phyloP scores from a whole-genome alignment of 2,329 filamentous ascomycete genomes.

The Stemphylium lycopersici region DNA sequence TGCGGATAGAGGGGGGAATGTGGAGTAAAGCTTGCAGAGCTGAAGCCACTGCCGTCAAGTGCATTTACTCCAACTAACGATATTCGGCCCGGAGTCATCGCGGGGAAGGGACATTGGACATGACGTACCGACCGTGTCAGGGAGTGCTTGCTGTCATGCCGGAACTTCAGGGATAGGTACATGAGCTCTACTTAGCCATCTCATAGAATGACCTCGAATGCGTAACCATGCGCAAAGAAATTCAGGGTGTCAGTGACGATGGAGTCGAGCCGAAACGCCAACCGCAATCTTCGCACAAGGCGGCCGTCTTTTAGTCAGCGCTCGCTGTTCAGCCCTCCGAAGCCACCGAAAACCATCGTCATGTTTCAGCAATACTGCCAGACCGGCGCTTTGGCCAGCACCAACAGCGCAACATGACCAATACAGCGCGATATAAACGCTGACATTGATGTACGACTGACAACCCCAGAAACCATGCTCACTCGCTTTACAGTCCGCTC shows the following conservation, averaged over 20 bases:
- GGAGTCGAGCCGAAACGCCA: neutral
- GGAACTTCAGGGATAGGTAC: too few species aligned
- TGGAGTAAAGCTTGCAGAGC: conserved; percentile 4
- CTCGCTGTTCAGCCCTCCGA: neutral
- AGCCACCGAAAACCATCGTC: conserved; percentile 1
- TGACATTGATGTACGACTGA: neutral
- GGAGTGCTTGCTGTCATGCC: too few species aligned
- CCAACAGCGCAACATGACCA: neutral
- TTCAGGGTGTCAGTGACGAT: neutral
- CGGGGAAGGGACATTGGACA: too few species aligned
- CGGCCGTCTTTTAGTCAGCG: conserved; percentile 1
- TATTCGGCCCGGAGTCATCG: neutral
- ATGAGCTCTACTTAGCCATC: neutral
- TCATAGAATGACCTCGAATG: neutral
- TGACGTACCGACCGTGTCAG: too few species aligned
- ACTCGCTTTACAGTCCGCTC: conserved; percentile 7
- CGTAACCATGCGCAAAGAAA: neutral
- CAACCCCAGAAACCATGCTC: conserved; percentile 7
- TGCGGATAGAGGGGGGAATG: conserved; percentile 13
- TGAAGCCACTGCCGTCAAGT: neutral
- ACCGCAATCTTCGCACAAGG: neutral
- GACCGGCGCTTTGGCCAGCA: neutral
- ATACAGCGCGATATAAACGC: neutral
- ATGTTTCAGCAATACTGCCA: neutral
- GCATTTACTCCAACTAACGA: neutral